Base-by-base conservation (phyloP, 2,329 filamentous ascomycete species). In the Talaromyces sp. region DNA sequence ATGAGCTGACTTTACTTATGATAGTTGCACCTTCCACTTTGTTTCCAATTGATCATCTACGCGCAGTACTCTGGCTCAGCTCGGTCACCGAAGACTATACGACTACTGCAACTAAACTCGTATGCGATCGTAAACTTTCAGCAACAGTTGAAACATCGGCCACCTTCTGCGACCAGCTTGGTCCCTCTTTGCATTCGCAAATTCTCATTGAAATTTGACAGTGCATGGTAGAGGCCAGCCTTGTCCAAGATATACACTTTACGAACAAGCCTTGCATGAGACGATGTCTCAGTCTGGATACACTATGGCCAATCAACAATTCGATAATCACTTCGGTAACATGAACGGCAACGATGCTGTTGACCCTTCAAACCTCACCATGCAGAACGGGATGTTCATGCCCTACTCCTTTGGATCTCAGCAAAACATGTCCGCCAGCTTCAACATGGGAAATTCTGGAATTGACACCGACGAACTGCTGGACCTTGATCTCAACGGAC, bases 381-480 rank as follows among this genome's bases (percentile, higher is more conserved):
- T 94, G 87, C 82, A 83, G 69, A 81, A 79, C 68, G 75, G 76
- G 64, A 78, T 77, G 64, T 86, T 81, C 69, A 79, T 81, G 78
- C 76, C 85, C 25, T 83, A 85, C 43, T 84, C 86, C 1, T 91
- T 87, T 71, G 83, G 84, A 63, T 85, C 86, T 65, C 84, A 84
- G 71, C 88, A 89, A 72, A 89, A 86, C 74, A 82, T 88, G 69
- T 84, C 86, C 36, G 89, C 88, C 65, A 89, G 86, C 76, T 97
- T 93, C 80, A 89, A 90, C 54, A 89, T 88, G 70, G 90, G 90
- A 66, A 90, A 89, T 67, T 90, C 91, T 11, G 85, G 90, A 47
- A 93, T 97, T 70, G 89, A 88, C 68, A 94, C 97, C 69, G 94
- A 97, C 69, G 94, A 97, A 75, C 83, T 98, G 56, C 84, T 94